Conservation (phyloP, 371 early-diverging fungal genomes). For the Actinomucor elegans region DNA sequence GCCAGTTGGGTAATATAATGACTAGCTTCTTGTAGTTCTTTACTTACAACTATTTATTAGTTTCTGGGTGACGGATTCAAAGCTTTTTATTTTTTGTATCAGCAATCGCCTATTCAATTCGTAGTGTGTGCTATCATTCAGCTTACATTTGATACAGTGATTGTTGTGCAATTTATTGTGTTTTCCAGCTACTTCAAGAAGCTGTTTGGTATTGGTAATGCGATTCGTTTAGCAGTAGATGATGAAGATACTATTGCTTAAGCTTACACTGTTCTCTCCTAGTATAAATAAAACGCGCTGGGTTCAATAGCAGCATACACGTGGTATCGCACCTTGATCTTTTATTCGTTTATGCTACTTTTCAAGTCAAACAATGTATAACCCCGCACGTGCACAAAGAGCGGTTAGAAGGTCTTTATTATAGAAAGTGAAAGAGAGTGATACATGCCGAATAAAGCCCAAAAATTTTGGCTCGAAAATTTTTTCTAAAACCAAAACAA, state of each 20-base stretch:
- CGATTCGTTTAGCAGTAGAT: background rate
- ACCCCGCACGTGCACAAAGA: too few species aligned
- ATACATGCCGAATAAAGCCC: too few species aligned
- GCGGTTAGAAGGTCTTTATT: too few species aligned
- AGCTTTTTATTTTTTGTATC: slow-evolving; percentile 57
- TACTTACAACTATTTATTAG: too few species aligned
- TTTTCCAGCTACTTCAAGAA: slow-evolving; percentile 43
- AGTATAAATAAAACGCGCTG: background rate
- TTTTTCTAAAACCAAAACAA: background rate
- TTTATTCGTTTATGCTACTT: background rate
- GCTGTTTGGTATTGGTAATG: slow-evolving; percentile 11
- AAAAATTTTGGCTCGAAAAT: too few species aligned
- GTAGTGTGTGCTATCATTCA: slow-evolving; percentile 63
- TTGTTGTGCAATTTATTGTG: slow-evolving; percentile 54
- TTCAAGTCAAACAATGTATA: too few species aligned
- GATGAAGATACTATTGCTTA: background rate
- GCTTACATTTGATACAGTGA: slow-evolving; percentile 56
- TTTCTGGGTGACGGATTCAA: slow-evolving; percentile 69
- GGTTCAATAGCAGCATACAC: background rate
- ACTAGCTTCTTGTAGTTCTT: background rate
- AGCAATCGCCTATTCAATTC: slow-evolving; percentile 62
- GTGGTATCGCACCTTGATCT: slow-evolving; percentile 10
- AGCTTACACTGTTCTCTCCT: background rate
- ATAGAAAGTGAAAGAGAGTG: too few species aligned
- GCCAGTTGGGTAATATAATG: slow-evolving; percentile 43